Evolutionary conservation across 257 asterid species (phyloP), one percentile per base, ranked within the genome.

Genomic region (Solanum verrucosum): DNA sequence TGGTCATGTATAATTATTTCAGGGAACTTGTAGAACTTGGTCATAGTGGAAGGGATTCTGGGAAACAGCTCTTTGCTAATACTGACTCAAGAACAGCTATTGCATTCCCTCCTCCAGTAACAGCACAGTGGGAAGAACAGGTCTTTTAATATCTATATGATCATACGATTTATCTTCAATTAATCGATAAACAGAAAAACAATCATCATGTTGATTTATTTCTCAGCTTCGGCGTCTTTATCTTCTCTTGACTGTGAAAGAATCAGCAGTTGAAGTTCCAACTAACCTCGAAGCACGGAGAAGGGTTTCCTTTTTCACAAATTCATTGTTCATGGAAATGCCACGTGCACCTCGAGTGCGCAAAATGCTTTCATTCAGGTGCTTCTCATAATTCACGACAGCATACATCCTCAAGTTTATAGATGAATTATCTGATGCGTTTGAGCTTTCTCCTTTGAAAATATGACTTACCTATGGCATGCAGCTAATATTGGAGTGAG

Each of bases 111-210:
- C 99, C 98, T 35, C 93, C 92, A 79, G 89, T 89, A 90, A 93
- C 98, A 87, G 94, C 99, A 88, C 99, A 96, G 87, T 97, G 99
- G 99, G 98, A 93, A 85, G 99, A 97, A 87, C 99, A 97, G 99
- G 99, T 96, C 91, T 83, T 29, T 87, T 63, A 52, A 85, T 73
- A 49, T 82, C n/a, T 10, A 14, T 82, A 59, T 84, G 75, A 81
- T 82, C 70, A 82, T 31, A 82, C 31, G 86, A 44, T 46, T 29
- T 49, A n/a, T 49, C 70, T 82, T 49, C 42, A 82, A 49, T 49
- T 49, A 49, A 82, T 82, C 27, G 31, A 82, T 46, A 29, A 31
- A 46, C 40, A 18, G 86, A 29, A 27, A 52, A 81, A 73, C 9
- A 86, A 73, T 46, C 84, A 68, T 52, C 86, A 31, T 78, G 23